Base-by-base conservation (phyloP, 2,329 filamentous ascomycete species). In the Sporothrix pseudoabietina region DNA sequence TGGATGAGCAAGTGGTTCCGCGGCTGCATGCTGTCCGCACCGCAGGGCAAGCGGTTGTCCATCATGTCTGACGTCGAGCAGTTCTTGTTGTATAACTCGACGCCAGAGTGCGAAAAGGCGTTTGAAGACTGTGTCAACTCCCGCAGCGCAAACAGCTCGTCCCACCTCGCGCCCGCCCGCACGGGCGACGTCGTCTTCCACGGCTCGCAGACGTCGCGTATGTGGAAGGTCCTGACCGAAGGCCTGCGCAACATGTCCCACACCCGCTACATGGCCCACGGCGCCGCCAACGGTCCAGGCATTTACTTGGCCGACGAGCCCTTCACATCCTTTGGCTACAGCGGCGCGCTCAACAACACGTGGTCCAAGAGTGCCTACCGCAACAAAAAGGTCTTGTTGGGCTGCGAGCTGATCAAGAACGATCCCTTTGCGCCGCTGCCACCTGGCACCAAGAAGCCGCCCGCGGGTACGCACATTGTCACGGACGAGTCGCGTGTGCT, bases 1-100 rank as follows among this genome's bases (percentile, higher is more conserved):
- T 78, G 77, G 77, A 77, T 78, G 73, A 73, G 75, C 73, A 54
- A 71, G 19, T 69, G 59, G 41, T 78, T 78, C 74, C 71, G 75
- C 12, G 77, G 76, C 8, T 78, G 77, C 71, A 73, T 78, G 71
- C 44, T 78, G 35, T 72, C 76, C 35, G 76, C 77, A 14, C 76
- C 77, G 12, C 55, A 66, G 39, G 73, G 74, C 26, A 73, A 74
- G 44, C 74, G 74, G 4, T 68, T 78, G 39, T 74, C 77, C 0
- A 63, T 74, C 41, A 76, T 78, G 77, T 74, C 75, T 16, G 72
- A 72, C 22, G 75, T 75, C 4, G 59, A 75, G 19, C 77, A 78
- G 75, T 78, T 78, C 39, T 14, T 78, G 52, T 49, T 78, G 57
- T 72, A 74, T 61, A 78, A 76, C 74, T 73, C 75, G 10, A 55